phyloP scores from a whole-genome alignment of 2,329 filamentous ascomycete genomes.

The Plenodomus biglobosus region DNA sequence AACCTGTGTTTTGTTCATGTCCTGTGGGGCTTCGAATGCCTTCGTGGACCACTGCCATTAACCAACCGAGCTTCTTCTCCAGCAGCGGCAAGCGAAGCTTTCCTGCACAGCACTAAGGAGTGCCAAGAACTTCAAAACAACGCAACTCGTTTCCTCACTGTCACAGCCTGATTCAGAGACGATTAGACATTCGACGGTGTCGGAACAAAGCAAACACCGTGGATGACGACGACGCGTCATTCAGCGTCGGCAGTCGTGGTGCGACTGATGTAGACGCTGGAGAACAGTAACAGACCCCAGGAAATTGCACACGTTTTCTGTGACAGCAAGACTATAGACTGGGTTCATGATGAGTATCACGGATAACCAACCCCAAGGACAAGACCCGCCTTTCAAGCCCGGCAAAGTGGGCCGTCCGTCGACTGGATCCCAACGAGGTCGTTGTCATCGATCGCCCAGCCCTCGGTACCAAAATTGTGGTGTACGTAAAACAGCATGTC shows the following conservation, averaged over 20 bases:
- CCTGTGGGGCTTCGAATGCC: not conserved
- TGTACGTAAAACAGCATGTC: slow-evolving; percentile 38
- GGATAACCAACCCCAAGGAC: not conserved
- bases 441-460: slow-evolving; percentile 31
- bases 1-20: not conserved
- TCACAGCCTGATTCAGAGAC: not conserved
- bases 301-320: no score
- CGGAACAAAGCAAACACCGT: not conserved
- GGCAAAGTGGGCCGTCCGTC: slow-evolving; percentile 34
- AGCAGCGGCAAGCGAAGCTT: not conserved
- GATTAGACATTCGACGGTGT: not conserved
- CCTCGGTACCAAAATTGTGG: slow-evolving; percentile 36
- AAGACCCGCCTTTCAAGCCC: slow-evolving; percentile 7
- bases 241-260: no score
- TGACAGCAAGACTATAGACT: no score
- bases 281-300: no score
- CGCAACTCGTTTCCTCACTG: not conserved
- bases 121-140: not conserved
- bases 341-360: no score
- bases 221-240: not conserved
- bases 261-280: no score
- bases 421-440: slow-evolving; percentile 36
- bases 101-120: no score
- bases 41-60: no score
- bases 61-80: no score